phyloP scores from a whole-genome alignment of 169 alveolate genomes.

The Plasmodium sp. region DNA sequence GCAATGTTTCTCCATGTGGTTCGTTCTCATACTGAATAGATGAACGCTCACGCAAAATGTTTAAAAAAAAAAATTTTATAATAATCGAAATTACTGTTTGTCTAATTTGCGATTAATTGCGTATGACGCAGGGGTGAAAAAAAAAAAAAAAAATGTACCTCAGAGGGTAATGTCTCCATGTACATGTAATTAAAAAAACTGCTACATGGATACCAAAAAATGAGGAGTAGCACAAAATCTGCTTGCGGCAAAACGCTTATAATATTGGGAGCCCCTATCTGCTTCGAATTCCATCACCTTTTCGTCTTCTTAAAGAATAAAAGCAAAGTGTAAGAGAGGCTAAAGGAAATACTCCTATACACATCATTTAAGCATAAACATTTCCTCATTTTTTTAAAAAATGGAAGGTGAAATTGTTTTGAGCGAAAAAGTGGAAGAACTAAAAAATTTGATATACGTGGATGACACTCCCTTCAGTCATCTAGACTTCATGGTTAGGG shows the following conservation, averaged over 20 bases:
- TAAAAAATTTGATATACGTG: conserved; percentile 58
- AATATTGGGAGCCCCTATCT: background rate
- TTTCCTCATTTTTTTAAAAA: conserved; percentile 19
- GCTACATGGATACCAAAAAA: background rate
- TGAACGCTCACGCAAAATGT: background rate
- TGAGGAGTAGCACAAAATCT: background rate
- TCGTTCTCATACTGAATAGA: background rate
- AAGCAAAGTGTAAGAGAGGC: background rate
- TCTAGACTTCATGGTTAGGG: conserved; percentile 51
- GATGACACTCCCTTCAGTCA: conserved; percentile 57
- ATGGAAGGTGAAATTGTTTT: conserved; percentile 58
- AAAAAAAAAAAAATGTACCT: conserved; percentile 18
- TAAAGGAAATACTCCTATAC: background rate
- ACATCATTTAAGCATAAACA: background rate
- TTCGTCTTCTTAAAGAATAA: background rate
- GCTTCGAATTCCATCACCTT: background rate
- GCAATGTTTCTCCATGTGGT: background rate
- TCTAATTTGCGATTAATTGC: conserved; percentile 5
- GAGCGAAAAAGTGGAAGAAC: conserved; percentile 65
- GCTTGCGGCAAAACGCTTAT: background rate
- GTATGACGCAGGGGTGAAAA: background rate
- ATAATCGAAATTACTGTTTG: conserved; percentile 2
- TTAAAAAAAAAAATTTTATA: background rate
- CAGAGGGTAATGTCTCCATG: background rate
- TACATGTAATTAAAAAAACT: background rate